phyloP scores from a whole-genome alignment of 768 basidiomycete species.

The Kwoniella mangroviensis region DNA sequence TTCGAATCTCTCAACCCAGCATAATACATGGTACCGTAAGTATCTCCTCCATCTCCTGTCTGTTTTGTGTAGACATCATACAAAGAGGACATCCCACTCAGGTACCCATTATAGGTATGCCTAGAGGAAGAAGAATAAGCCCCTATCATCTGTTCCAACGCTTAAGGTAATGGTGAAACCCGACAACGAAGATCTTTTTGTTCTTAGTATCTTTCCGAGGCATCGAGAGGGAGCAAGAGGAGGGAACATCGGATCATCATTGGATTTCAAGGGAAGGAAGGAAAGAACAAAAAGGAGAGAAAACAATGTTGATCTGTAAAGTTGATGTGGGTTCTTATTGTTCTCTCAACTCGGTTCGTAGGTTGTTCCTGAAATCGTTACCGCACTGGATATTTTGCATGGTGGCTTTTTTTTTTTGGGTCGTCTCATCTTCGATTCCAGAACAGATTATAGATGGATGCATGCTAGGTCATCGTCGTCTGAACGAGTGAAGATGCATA shows the following conservation, averaged over 20 bases:
- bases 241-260: background rate
- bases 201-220: background rate
- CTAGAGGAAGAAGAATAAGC: background rate
- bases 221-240: background rate
- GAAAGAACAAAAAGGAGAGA: constrained; percentile 6
- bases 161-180: background rate
- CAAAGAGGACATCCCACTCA: background rate
- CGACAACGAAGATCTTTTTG: background rate
- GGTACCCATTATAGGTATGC: background rate
- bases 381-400: too few species aligned
- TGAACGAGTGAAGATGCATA: too few species aligned
- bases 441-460: too few species aligned
- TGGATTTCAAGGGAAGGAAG: too few species aligned
- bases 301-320: background rate
- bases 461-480: too few species aligned
- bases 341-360: constrained; percentile 5
- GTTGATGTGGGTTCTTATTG: background rate
- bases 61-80: background rate
- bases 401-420: background rate
- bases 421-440: background rate
- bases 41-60: background rate
- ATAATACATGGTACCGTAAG: too few species aligned
- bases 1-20: too few species aligned
- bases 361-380: background rate
- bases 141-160: background rate